Conservation (phyloP, 345 rosid genomes). For the Theobroma cacao region DNA sequence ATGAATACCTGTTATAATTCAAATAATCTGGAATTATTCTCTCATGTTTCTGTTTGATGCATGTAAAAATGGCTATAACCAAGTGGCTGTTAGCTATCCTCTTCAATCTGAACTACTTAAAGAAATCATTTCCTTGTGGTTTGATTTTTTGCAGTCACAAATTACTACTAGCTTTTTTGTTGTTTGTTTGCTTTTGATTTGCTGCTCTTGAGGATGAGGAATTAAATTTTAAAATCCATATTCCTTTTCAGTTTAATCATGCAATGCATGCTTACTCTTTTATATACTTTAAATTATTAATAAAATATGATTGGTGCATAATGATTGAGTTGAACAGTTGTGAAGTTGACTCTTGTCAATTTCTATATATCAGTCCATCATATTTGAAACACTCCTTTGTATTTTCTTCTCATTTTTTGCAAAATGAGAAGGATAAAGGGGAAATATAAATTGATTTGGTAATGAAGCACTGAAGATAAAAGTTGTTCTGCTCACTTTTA, state of each 20-base stretch:
- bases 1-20: background rate
- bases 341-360: background rate
- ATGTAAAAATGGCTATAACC: too few species aligned
- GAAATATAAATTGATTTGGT: background rate
- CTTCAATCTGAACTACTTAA: background rate
- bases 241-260: background rate
- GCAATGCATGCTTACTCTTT: background rate
- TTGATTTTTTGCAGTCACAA: background rate
- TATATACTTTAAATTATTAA: background rate
- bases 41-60: background rate
- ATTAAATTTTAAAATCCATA: too few species aligned
- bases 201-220: background rate
- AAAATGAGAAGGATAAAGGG: background rate
- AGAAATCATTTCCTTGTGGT: background rate
- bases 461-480: background rate
- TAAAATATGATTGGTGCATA: background rate
- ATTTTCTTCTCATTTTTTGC: background rate
- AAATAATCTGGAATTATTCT: background rate
- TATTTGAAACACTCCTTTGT: background rate
- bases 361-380: background rate
- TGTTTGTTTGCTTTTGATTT: background rate
- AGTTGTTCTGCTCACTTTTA: background rate
- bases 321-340: background rate
- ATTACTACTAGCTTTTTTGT: background rate
- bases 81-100: too few species aligned